These are phyloP conservation scores for Wallacemonas sp. DNA, from an alignment of 208 protist genomes.

Conservation along the genomic window DNA sequence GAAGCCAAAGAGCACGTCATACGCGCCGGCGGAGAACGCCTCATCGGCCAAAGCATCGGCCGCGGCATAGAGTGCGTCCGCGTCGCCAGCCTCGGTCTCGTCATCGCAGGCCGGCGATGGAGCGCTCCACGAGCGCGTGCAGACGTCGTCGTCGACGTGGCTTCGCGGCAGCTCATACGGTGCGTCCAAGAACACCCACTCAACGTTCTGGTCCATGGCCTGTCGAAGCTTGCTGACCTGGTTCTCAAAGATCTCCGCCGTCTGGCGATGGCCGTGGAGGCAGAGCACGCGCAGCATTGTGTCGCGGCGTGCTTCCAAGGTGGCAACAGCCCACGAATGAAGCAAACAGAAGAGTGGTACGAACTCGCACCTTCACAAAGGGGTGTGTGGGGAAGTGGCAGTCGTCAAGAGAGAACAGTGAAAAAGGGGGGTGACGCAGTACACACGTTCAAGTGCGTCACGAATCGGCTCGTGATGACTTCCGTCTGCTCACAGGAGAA, in stretches of 20 bases:
- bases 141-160: constrained; percentile 40
- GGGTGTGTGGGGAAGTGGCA: too few relatives aligned
- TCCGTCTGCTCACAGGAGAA: too few relatives aligned
- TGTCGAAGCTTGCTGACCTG: constrained; percentile 55
- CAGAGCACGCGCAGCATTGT: constrained; percentile 69
- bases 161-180: constrained; percentile 44
- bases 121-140: constrained; percentile 60
- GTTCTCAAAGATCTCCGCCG: constrained; percentile 80
- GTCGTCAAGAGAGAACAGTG: too few relatives aligned
- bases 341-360: too few relatives aligned
- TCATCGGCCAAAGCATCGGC: constrained; percentile 44
- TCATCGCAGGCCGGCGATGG: not conserved
- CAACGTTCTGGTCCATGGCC: not conserved
- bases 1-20: constrained; percentile 78
- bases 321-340: too few relatives aligned
- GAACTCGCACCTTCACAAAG: too few relatives aligned
- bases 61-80: constrained; percentile 28
- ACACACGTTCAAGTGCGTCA: too few relatives aligned
- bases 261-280: constrained; percentile 80
- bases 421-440: too few relatives aligned
- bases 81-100: constrained; percentile 2
- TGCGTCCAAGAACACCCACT: constrained; percentile 55
- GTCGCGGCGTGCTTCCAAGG: too few relatives aligned
- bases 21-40: constrained; percentile 25
- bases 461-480: too few relatives aligned